Evolutionary conservation across 2,329 filamentous ascomycete species (phyloP).

Genomic region (Hypocrella siamensis): DNA sequence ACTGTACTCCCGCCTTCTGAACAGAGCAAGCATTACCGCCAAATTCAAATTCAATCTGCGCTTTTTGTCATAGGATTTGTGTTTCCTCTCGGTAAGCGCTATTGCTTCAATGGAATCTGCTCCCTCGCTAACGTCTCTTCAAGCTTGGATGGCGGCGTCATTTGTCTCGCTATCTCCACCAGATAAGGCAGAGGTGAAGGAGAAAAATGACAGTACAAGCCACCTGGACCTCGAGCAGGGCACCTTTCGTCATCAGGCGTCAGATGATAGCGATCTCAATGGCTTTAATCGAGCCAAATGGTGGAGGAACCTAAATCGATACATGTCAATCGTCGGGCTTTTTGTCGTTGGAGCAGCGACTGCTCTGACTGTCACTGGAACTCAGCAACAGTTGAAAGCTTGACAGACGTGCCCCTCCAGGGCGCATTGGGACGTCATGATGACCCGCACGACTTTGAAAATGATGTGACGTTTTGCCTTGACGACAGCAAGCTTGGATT

Average conservation of each 20-base stretch:
- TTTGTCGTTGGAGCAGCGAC: slow-evolving; percentile 35
- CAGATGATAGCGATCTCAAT: slow-evolving; percentile 24
- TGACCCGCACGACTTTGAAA: no score
- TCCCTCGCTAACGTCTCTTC: slow-evolving; percentile 9
- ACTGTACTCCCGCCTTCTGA: slow-evolving; percentile 47
- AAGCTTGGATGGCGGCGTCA: slow-evolving; percentile 68
- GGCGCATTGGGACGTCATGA: background rate
- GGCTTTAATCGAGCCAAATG: slow-evolving; percentile 37
- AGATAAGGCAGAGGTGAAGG: slow-evolving; percentile 34
- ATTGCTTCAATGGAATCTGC: background rate
- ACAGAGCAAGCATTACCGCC: slow-evolving; percentile 44
- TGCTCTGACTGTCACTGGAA: slow-evolving; percentile 34
- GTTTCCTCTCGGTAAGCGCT: slow-evolving; percentile 49
- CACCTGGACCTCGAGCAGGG: slow-evolving; percentile 22
- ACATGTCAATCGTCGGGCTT: slow-evolving; percentile 40
- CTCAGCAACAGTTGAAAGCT: slow-evolving; percentile 32
- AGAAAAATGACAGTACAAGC: slow-evolving; percentile 25
- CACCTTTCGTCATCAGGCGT: slow-evolving; percentile 16
- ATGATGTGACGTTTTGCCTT: no score
- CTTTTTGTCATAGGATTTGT: slow-evolving; percentile 66
- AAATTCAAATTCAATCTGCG: slow-evolving; percentile 58
- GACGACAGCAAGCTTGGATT: no score
- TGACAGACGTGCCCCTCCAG: slow-evolving; percentile 1
- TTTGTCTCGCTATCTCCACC: slow-evolving; percentile 54
- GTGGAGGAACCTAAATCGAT: slow-evolving; percentile 44